Evolutionary conservation across 2,329 filamentous ascomycete species (phyloP), one percentile per base, ranked within the genome.

Genomic region (Claviceps humidiphila): DNA sequence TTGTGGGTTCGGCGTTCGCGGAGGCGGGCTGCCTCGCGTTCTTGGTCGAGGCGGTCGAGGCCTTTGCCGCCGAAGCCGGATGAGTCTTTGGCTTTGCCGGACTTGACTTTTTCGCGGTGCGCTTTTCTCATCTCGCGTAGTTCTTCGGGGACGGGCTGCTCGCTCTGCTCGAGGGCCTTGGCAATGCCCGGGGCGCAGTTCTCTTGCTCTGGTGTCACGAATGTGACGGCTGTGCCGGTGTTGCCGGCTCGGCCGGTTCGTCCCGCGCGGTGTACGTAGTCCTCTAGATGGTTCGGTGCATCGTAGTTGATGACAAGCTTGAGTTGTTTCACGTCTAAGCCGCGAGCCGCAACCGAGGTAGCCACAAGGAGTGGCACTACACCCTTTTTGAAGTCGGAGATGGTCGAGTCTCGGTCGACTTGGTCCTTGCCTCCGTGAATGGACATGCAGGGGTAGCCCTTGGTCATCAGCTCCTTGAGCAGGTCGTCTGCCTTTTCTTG

Each of bases 261-360:
- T 47, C 93, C 93, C 52, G 87, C 89, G 57, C 93, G 85, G 66
- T 96, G 93, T 42, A 97, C 91, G 62, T 97, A 97, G 64, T 97
- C 93, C 69, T 98, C 93, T 56, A 95, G 70, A 69, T 97, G 90
- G 61, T 95, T 95, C 1, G 90, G 91, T 1, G 85, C 87, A 63
- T 96, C 90, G 64, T 89, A 96, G 69, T 97, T 97, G 70, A 98
- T 84, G 51, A 98, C 93, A 37, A 97, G 77, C 67, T 94, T 96
- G 38, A 98, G 76, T 65, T 95, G 89, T 69, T 96, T 95, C 45
- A 98, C 91, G 66, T 98, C 93, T 42, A 98, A 74, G 55, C 93
- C 93, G 67, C 93, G 87, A 49, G 93, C 93, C 41, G 93, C 93
- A 54, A 98, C 89, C 11, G 91, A 96, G 0, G 93, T 98, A 11